Base-by-base conservation (phyloP, 768 basidiomycete genomes). In the Nevesoporus exiguus region DNA sequence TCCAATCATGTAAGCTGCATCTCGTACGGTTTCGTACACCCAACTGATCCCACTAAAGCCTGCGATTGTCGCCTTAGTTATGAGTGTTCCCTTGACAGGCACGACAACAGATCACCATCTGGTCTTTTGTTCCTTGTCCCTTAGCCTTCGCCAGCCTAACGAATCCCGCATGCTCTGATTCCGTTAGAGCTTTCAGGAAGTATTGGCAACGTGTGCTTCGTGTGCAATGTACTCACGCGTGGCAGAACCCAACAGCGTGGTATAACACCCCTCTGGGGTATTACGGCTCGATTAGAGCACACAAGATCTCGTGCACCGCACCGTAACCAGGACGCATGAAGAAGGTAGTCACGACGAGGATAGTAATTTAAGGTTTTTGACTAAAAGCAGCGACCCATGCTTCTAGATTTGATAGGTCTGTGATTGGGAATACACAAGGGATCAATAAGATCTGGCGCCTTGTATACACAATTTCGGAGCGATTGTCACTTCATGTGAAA, bases 311-410 rank as follows among this genome's bases (percentile, higher is more conserved):
- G 39, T n/a, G 31, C 55, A 59, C 53, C 55, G 43, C 56, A 50
- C 49, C n/a, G 57, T 59, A 61, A 58, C 63, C 29, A 57, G 52
- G 46, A 62, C 60, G 30, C 41, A 67, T 40, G 49, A 51, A 57
- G 63, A 49, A 60, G 59, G 36, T 50, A 25, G n/a, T 63, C 49
- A 39, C 41, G 39, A 56, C 55, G 57, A 65, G 27, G 62, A 59
- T 52, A 46, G 47, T 24, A 56, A 56, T 52, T 65, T 66, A 66
- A 62, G 60, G 66, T 66, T 66, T 66, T 65, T 62, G 48, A 36
- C 66, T 66, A 66, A 65, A 65, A 45, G 56, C 41, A 54, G 62
- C 57, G 50, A 52, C 47, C 55, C 61, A 60, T 56, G 57, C 60
- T 66, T 65, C 62, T 50, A 54, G 52, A 59, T 62, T 52, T 56